Evolutionary conservation across 2,329 filamentous ascomycete species (phyloP), one percentile per base, ranked within the genome.

Genomic region (Penicillium sp.): DNA sequence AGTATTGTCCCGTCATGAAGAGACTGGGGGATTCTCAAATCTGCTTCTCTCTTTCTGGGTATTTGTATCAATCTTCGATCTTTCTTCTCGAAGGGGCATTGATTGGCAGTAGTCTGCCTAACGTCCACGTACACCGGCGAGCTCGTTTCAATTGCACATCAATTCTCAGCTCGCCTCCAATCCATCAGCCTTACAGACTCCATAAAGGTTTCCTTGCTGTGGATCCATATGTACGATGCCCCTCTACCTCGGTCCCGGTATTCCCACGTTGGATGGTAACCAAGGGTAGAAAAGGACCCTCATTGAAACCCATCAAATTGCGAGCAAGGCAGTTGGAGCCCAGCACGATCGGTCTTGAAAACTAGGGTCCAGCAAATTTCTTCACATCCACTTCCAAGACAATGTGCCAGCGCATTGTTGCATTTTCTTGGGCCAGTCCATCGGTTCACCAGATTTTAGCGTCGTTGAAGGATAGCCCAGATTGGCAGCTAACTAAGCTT

Each of bases 341-440:
- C 37, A 42, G 16, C 23, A 28, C 5, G 24, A 29, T n/a, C 29
- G 11, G 29, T 29, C 8, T 3, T 28, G n/a, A 31, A 31, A 31
- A 45, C n/a, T 21, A 45, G 26, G 42, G 42, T 23, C 42, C 42
- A 45, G 42, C 42, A 45, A 45, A 45, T 21, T 14, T 45, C 42
- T 45, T 45, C 42, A 16, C 42, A 45, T 45, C 42, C 42, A 45
- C 42, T 45, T 45, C 42, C 24, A 44, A 18, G 18, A 31, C 13
- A n/a, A 11, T 45, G 42, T 45, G 31, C 42, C 42, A 45, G 13
- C 26, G 42, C 28, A 45, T n/a, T 45, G 42, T 45, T 45, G 42
- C 28, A 45, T 45, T 45, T 26, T 45, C 42, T 45, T 45, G 42
- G 31, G 24, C 28, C 26, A 26, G 42, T 45, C 33, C 28, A 45